phyloP scores from a whole-genome alignment of 2,329 filamentous ascomycete genomes.

The Calonectria crousiana region DNA sequence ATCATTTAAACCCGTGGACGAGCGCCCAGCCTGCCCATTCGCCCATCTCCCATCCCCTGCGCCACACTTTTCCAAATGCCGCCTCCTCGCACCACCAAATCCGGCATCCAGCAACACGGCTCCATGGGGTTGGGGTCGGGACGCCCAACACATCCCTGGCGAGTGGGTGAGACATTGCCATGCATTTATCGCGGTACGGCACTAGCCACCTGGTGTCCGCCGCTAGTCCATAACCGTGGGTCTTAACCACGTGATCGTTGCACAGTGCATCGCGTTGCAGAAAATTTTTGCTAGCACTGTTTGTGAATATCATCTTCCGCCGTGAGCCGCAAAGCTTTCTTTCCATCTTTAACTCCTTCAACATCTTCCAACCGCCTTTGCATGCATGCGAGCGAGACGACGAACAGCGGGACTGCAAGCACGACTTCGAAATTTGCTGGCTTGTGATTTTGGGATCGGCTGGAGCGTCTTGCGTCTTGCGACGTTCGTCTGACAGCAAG shows the following conservation, averaged over 20 bases:
- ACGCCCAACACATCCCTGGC: constrained; percentile 13
- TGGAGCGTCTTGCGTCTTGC: not conserved
- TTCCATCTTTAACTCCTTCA: constrained; percentile 31
- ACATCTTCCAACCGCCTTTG: constrained; percentile 27
- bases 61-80: constrained; percentile 21
- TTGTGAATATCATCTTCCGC: constrained; percentile 47
- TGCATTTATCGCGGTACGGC: constrained; percentile 45
- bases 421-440: constrained; percentile 27
- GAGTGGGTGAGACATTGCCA: constrained; percentile 28
- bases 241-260: constrained; percentile 34
- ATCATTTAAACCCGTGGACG: not conserved
- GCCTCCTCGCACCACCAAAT: constrained; percentile 9
- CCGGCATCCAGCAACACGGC: constrained; percentile 22
- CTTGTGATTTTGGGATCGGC: constrained; percentile 31
- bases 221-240: constrained; percentile 30
- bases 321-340: constrained; percentile 34
- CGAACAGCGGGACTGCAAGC: constrained; percentile 19
- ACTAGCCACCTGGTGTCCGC: constrained; percentile 31
- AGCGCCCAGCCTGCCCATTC: constrained; percentile 10
- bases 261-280: constrained; percentile 43
- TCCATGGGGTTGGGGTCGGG: constrained; percentile 8
- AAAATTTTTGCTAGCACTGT: constrained; percentile 50
- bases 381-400: constrained; percentile 20
- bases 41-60: constrained; percentile 10
- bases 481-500: constrained; percentile 16